These are phyloP conservation scores for Diaporthe capsici DNA, from an alignment of 2,329 filamentous ascomycete genomes.

Conservation along the genomic window DNA sequence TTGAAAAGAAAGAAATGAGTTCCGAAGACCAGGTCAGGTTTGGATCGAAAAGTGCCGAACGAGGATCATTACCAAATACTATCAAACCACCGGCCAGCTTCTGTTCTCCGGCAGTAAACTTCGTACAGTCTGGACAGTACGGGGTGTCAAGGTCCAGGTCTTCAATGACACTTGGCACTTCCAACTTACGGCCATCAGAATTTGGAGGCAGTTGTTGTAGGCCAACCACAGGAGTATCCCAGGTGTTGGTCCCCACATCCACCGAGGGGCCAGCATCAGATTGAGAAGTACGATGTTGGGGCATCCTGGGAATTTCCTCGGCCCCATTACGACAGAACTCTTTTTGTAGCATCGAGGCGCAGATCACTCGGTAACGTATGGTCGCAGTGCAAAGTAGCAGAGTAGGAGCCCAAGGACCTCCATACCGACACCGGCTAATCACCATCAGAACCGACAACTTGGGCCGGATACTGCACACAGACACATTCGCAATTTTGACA, in stretches of 20 bases:
- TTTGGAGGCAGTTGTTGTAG: not conserved
- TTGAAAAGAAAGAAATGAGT: not conserved
- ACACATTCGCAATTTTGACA: not conserved
- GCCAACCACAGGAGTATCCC: not conserved
- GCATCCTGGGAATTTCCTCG: not conserved
- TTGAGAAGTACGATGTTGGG: not conserved
- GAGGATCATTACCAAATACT: not conserved
- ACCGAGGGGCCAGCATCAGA: not conserved
- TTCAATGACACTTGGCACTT: constrained; percentile 3
- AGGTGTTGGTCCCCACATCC: not conserved
- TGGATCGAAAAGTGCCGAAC: not conserved
- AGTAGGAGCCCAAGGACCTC: too few relatives aligned
- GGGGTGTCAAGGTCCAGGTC: not conserved
- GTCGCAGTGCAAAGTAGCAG: not conserved
- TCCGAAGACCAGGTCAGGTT: not conserved
- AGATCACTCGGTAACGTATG: not conserved
- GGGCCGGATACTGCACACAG: not conserved
- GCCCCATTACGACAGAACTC: not conserved
- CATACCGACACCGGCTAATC: not conserved
- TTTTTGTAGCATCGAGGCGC: not conserved
- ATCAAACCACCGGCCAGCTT: too few relatives aligned
- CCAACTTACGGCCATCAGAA: not conserved
- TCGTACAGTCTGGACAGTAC: too few relatives aligned
- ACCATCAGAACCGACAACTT: not conserved
- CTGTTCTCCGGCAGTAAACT: not conserved